phyloP scores from a whole-genome alignment of 345 rosid species.

The Dimocarpus longan region DNA sequence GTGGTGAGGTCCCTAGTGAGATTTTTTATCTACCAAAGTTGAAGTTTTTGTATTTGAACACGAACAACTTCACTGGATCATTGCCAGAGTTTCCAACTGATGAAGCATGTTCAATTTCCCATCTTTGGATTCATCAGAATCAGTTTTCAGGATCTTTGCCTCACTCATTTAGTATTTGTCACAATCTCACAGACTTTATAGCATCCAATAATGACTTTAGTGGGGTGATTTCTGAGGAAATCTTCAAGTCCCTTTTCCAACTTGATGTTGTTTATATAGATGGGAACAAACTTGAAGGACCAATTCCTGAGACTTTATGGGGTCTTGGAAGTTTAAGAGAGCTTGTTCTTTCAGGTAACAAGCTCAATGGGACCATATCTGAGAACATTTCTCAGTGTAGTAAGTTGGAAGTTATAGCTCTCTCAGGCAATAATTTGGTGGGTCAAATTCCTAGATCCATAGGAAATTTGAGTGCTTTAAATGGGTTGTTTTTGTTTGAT shows the following conservation, averaged over 20 bases:
- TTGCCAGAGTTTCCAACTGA: slow-evolving; percentile 29
- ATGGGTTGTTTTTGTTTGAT: slow-evolving; percentile 24
- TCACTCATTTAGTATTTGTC: slow-evolving; percentile 26
- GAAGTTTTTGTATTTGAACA: slow-evolving; percentile 33
- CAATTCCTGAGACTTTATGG: slow-evolving; percentile 43
- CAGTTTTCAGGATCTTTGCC: slow-evolving; percentile 33
- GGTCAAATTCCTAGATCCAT: slow-evolving; percentile 39
- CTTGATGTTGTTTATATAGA: slow-evolving; percentile 38
- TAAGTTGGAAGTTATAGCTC: slow-evolving; percentile 28
- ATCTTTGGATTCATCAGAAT: slow-evolving; percentile 41
- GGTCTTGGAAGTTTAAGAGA: slow-evolving; percentile 31
- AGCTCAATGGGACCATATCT: slow-evolving; percentile 43
- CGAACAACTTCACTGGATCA: slow-evolving; percentile 40
- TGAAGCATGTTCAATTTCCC: slow-evolving; percentile 24
- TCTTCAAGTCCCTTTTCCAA: slow-evolving; percentile 28
- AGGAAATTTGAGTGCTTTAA: slow-evolving; percentile 33
- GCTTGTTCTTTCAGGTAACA: slow-evolving; percentile 42
- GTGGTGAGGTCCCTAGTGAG: slow-evolving; percentile 35
- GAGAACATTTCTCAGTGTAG: slow-evolving; percentile 33
- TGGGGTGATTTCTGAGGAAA: slow-evolving; percentile 30
- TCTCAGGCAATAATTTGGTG: slow-evolving; percentile 35
- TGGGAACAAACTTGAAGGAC: slow-evolving; percentile 35
- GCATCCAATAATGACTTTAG: slow-evolving; percentile 34
- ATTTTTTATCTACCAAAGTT: slow-evolving; percentile 34
- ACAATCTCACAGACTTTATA: slow-evolving; percentile 30